Percentiles rank a stretch among this genome's conserved stretches.
Conservation (phyloP, 768 basidiomycete species). For the Rossbeevera mucosa region DNA sequence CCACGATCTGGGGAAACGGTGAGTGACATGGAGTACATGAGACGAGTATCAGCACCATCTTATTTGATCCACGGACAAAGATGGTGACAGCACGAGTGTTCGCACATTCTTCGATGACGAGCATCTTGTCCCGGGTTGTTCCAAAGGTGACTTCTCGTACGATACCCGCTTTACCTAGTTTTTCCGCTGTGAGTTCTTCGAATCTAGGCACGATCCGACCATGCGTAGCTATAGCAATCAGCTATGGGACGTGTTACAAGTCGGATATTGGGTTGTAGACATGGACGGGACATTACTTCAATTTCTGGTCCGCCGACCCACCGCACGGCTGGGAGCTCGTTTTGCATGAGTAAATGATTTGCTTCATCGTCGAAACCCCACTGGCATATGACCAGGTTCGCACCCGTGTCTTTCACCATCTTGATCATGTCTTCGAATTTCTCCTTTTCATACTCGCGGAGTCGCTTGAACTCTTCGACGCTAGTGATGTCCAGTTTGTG, state of each 20-base stretch:
- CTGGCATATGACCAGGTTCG: slow-evolving; percentile 98
- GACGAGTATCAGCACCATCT: slow-evolving; percentile 70
- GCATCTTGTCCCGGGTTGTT: slow-evolving; percentile 98
- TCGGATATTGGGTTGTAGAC: background rate
- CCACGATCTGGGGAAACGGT: slow-evolving; percentile 71
- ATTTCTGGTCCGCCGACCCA: slow-evolving; percentile 99
- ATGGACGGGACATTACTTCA: slow-evolving; percentile 52
- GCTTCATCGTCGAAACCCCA: slow-evolving; percentile 99
- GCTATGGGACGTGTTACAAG: slow-evolving; percentile 37
- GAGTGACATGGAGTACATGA: background rate
- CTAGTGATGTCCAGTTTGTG: slow-evolving; percentile 96
- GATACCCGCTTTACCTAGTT: slow-evolving; percentile 89
- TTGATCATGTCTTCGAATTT: slow-evolving; percentile 98
- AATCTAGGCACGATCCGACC: slow-evolving; percentile 98
- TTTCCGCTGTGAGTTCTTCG: slow-evolving; percentile 87
- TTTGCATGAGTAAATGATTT: slow-evolving; percentile 96
- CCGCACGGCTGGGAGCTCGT: slow-evolving; percentile 92
- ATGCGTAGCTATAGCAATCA: slow-evolving; percentile 97
- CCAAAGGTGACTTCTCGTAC: slow-evolving; percentile 95
- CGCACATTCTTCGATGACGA: slow-evolving; percentile 97
- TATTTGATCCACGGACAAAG: slow-evolving; percentile 96
- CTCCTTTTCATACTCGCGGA: slow-evolving; percentile 91
- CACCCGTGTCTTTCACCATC: slow-evolving; percentile 91
- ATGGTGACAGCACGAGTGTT: slow-evolving; percentile 95
- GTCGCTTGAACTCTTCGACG: slow-evolving; percentile 94